Evolutionary conservation across 116 monocot species (phyloP), one percentile per base, ranked within the genome.

Genomic region (Phalaenopsis hybrid): DNA sequence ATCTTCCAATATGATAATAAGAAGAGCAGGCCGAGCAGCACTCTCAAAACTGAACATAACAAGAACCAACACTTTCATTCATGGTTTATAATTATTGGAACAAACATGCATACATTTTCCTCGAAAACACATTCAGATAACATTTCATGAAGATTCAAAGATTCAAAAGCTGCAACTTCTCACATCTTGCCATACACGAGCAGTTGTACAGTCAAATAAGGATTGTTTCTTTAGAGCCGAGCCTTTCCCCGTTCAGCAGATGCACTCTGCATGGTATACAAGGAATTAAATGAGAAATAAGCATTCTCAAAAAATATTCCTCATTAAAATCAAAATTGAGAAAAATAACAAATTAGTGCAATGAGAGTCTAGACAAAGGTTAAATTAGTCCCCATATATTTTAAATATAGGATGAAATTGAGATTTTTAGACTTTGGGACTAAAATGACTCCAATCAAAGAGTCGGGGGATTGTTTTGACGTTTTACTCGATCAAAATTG

Each of bases 211-310:
- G 3, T 15, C 34, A 63, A 63, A 63, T 63, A 23, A 61, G n/a
- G 0, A 11, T 37, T 0, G 2, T 34, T 34, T 70, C 28, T 70
- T 70, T 82, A 88, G 1, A 88, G 41, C 20, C 88, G 83, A 41
- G 87, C 83, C 81, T 84, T 87, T 57, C 73, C 51, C 58, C 78
- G 79, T 31, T 84, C 82, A 16, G 34, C 79, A 9, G 86, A 84
- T 5, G 82, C 80, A 84, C 90, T 88, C 88, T 90, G 85, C 77
- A 74, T 57, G 4, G 31, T 3, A 31, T 0, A 20, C 3, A 75
- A 44, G 57, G n/a, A 25, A 78, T 61, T 21, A 61, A 5, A 61
- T 61, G 61, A 61, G 61, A 61, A 61, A 0, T 2, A 11, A 11
- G 11, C 51, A 12, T 9, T 51, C 10, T 51, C 5, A 51, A 11